Base-by-base conservation (phyloP, 768 basidiomycete species). In the Phanerodontia chrysosporium region DNA sequence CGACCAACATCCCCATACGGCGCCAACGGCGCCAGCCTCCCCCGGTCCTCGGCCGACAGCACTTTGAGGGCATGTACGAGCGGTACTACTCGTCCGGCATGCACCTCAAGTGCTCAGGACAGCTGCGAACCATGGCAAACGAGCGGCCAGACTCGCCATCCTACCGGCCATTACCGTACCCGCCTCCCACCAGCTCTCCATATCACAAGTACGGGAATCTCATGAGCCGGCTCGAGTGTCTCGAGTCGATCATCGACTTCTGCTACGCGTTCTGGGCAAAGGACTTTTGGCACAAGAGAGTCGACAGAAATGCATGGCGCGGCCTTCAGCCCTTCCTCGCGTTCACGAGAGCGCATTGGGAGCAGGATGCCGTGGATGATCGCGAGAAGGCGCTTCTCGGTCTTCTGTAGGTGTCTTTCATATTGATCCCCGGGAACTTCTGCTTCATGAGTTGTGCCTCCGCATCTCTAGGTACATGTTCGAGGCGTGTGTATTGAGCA, bases 161-260 rank as follows among this genome's bases (percentile, higher is more conserved):
- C 9, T 87, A 84, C 70, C 78, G 80, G 18, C 81, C 87, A 7
- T 75, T 91, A 13, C 70, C 76, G 4, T 77, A 82, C 63, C 87
- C 90, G 2, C 88, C 89, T 6, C 76, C 80, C 5, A 78, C 82
- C 12, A 80, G 80, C 61, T 89, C 89, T 0, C 74, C 81, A 36
- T 92, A 92, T 70, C 86, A 90, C 70, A 87, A 86, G 69, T 80
- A 84, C 62, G 89, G 87, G 21, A 84, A 84, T 22, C 74, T 90
- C 62, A 87, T 92, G 67, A 87, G 89, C 28, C 82, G 89, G 25
- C 78, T 92, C 21, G 91, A 92, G 69, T 84, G 90, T 49, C 74
- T 91, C 42, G 90, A 94, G 71, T 87, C 91, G 45, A 80, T 93
- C 58, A 76, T 93, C 45, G 89, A 87, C 73, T 94, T 93, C 73